A percentile compares a stretch with the other conserved stretches of the same genome.
Evolutionary conservation across 176 grass and related monocot species (phyloP).

Genomic region (Elymus sibiricus): DNA sequence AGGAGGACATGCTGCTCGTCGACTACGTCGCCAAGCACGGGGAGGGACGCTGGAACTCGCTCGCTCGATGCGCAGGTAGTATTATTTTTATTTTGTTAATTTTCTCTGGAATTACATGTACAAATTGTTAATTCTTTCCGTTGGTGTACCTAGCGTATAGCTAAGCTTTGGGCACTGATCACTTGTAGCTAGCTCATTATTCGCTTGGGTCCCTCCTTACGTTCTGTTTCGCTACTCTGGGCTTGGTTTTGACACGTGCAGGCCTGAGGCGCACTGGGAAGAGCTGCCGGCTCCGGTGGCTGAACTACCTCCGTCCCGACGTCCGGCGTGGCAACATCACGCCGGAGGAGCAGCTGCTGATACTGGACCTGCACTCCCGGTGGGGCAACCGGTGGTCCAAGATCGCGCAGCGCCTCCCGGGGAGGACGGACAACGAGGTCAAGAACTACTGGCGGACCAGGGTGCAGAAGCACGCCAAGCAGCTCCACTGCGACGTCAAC

Average conservation of each 20-base stretch:
- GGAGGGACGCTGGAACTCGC: constrained; percentile 86
- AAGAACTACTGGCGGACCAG: constrained; percentile 97
- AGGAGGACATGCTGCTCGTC: constrained; percentile 74
- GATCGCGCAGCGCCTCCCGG: constrained; percentile 75
- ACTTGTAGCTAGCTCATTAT: neutral
- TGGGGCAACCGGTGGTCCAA: no score
- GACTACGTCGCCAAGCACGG: constrained; percentile 69
- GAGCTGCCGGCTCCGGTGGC: constrained; percentile 95
- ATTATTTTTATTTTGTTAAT: neutral
- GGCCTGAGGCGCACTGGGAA: constrained; percentile 83
- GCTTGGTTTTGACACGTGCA: neutral
- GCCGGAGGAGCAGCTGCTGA: no score
- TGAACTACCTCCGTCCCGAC: constrained; percentile 93
- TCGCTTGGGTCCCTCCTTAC: neutral
- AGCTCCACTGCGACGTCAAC: constrained; percentile 78
- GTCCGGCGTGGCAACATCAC: no score
- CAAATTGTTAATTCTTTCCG: neutral
- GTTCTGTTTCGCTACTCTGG: neutral
- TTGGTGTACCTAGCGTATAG: no score
- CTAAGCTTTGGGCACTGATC: no score
- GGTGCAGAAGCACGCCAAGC: constrained; percentile 91
- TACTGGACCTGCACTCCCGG: no score
- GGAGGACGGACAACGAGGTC: constrained; percentile 90
- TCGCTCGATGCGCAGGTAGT: constrained; percentile 71
- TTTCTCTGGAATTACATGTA: no score